phyloP scores from a whole-genome alignment of 441 rosid genomes.

The Jatropha multifida region DNA sequence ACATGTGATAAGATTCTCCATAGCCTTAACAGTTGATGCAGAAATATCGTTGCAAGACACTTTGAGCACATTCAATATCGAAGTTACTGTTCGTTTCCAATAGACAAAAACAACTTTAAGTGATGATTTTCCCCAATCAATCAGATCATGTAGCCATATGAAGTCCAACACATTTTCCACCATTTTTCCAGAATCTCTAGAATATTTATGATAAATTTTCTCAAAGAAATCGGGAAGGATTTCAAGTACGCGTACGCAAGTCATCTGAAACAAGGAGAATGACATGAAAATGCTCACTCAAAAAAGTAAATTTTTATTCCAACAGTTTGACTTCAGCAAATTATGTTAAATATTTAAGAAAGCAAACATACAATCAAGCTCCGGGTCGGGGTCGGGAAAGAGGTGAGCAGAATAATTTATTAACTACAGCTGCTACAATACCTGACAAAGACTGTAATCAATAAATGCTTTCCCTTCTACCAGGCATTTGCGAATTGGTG shows the following conservation, averaged over 20 bases:
- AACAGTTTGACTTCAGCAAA: background rate
- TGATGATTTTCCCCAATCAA: slow-evolving; percentile 94
- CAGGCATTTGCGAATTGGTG: slow-evolving; percentile 68
- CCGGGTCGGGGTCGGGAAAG: slow-evolving; percentile 6
- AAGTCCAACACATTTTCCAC: slow-evolving; percentile 46
- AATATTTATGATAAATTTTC: slow-evolving; percentile 43
- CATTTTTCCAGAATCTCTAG: slow-evolving; percentile 38
- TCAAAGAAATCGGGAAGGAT: slow-evolving; percentile 73
- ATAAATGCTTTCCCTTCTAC: slow-evolving; percentile 80
- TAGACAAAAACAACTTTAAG: slow-evolving; percentile 82
- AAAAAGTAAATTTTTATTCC: background rate
- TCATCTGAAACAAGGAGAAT: slow-evolving; percentile 65
- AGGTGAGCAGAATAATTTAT: slow-evolving; percentile 15
- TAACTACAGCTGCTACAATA: slow-evolving; percentile 29
- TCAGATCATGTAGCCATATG: slow-evolving; percentile 88
- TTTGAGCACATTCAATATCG: slow-evolving; percentile 59
- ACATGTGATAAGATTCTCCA: slow-evolving; percentile 60
- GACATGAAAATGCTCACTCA: slow-evolving; percentile 13
- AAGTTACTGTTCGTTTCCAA: slow-evolving; percentile 79
- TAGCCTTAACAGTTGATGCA: slow-evolving; percentile 38
- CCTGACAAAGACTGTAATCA: slow-evolving; percentile 86
- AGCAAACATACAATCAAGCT: background rate
- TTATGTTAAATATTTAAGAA: background rate
- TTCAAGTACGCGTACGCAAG: slow-evolving; percentile 93
- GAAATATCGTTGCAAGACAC: slow-evolving; percentile 44